Conservation (phyloP, 306 rosid genomes). For the Vigna mungo region DNA sequence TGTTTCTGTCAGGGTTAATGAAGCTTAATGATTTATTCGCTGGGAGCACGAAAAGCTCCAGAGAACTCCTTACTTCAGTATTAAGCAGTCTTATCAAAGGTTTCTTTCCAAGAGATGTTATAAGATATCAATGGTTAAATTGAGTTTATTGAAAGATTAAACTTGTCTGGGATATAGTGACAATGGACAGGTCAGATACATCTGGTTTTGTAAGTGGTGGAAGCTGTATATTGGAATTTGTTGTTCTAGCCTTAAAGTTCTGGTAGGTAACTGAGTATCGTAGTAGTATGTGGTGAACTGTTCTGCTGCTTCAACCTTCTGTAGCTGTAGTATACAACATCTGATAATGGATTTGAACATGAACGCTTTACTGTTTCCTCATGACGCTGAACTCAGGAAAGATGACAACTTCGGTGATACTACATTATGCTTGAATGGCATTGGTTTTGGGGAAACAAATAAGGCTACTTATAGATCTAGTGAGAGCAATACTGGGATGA, state of each 20-base stretch:
- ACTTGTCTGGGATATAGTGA: constrained; percentile 35
- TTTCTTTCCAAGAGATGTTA: constrained; percentile 90
- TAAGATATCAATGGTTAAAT: constrained; percentile 62
- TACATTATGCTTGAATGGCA: constrained; percentile 69
- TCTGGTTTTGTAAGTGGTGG: constrained; percentile 97
- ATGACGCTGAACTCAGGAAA: constrained; percentile 60
- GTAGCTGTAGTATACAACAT: constrained; percentile 48
- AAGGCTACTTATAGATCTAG: constrained; percentile 54
- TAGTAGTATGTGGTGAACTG: constrained; percentile 51
- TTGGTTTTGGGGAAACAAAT: constrained; percentile 64
- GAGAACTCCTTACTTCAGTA: constrained; percentile 51
- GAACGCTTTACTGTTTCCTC: constrained; percentile 62
- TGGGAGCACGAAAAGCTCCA: constrained; percentile 87
- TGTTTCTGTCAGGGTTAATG: constrained; percentile 74
- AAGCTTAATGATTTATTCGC: constrained; percentile 62
- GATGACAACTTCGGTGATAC: constrained; percentile 75
- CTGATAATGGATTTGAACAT: constrained; percentile 83
- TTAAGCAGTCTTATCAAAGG: constrained; percentile 68
- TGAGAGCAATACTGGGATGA: constrained; percentile 54
- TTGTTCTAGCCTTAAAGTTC: constrained; percentile 40
- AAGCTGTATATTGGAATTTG: constrained; percentile 50
- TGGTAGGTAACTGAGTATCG: constrained; percentile 46
- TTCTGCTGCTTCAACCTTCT: constrained; percentile 53
- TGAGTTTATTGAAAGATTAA: constrained; percentile 45
- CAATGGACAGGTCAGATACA: constrained; percentile 90